These are phyloP conservation scores for Fusarium tupiense DNA, from an alignment of 2,329 filamentous ascomycete genomes.

Conservation along the genomic window DNA sequence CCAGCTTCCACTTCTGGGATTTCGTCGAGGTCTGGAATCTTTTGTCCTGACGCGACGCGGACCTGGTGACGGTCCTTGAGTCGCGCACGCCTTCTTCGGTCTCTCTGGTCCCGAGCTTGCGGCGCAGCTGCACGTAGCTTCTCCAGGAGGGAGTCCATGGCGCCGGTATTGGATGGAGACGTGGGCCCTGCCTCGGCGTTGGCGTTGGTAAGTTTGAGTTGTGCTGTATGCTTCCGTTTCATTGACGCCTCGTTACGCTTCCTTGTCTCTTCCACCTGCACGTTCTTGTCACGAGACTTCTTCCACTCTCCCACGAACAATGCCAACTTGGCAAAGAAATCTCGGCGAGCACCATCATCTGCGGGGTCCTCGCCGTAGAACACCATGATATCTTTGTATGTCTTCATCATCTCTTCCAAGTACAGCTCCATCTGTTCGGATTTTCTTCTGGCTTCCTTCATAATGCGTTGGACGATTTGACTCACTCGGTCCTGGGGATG, in stretches of 20 bases:
- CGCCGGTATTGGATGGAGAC: constrained; percentile 80
- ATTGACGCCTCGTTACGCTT: constrained; percentile 90
- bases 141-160: constrained; percentile 95
- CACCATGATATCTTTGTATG: constrained; percentile 93
- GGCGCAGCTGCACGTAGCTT: constrained; percentile 94
- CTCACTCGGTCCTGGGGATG: constrained; percentile 96
- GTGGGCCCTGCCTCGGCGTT: constrained; percentile 61
- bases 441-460: constrained; percentile 97
- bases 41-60: constrained; percentile 86
- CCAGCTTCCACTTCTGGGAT: constrained; percentile 64
- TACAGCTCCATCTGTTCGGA: constrained; percentile 96
- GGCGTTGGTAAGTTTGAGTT: constrained; percentile 69
- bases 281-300: constrained; percentile 94
- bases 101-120: constrained; percentile 87
- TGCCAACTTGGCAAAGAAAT: constrained; percentile 95
- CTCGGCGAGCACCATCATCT: constrained; percentile 91
- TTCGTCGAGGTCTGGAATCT: constrained; percentile 78
- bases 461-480: constrained; percentile 88
- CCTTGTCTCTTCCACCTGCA: constrained; percentile 80
- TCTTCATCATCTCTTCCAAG: constrained; percentile 89
- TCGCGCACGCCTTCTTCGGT: constrained; percentile 84
- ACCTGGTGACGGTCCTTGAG: constrained; percentile 93
- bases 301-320: constrained; percentile 94
- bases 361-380: constrained; percentile 95
- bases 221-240: constrained; percentile 82